These are phyloP conservation scores for Drechslerella coelobrocha DNA, from an alignment of 2,329 filamentous ascomycete species.

Conservation along the genomic window DNA sequence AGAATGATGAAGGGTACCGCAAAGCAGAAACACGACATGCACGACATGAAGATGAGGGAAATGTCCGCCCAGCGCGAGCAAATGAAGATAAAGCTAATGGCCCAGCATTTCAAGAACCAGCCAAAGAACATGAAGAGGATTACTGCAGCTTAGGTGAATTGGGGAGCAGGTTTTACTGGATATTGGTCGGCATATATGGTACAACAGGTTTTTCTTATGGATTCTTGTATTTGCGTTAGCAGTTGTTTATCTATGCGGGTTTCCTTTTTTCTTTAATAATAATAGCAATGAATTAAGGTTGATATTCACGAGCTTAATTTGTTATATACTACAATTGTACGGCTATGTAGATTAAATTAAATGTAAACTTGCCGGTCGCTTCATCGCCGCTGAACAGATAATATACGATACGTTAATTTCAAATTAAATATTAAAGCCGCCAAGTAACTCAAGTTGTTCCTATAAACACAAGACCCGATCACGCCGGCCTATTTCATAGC, in stretches of 20 bases:
- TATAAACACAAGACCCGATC: neutral
- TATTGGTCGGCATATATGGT: neutral
- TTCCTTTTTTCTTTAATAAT: neutral
- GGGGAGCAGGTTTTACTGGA: neutral
- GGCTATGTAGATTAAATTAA: no score
- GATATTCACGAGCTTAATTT: no score
- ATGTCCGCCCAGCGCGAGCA: constrained; percentile 6
- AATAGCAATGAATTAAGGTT: no score
- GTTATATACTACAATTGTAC: no score
- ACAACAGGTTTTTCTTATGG: neutral
- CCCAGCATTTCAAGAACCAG: constrained; percentile 9
- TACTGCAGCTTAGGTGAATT: constrained; percentile 3
- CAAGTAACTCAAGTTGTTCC: neutral
- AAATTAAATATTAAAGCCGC: no score
- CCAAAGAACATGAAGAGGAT: constrained; percentile 20
- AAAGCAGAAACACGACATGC: constrained; percentile 13
- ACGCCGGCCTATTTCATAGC: neutral
- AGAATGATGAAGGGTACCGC: constrained; percentile 19
- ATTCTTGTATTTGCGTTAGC: neutral
- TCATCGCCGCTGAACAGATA: no score
- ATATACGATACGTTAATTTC: no score
- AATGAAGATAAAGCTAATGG: constrained; percentile 19
- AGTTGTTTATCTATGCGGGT: neutral
- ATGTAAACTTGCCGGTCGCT: no score
- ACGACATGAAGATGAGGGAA: constrained; percentile 18